phyloP scores from a whole-genome alignment of 1,284 basidiomycete species.

The Sporisorium iseilematis-ciliati region DNA sequence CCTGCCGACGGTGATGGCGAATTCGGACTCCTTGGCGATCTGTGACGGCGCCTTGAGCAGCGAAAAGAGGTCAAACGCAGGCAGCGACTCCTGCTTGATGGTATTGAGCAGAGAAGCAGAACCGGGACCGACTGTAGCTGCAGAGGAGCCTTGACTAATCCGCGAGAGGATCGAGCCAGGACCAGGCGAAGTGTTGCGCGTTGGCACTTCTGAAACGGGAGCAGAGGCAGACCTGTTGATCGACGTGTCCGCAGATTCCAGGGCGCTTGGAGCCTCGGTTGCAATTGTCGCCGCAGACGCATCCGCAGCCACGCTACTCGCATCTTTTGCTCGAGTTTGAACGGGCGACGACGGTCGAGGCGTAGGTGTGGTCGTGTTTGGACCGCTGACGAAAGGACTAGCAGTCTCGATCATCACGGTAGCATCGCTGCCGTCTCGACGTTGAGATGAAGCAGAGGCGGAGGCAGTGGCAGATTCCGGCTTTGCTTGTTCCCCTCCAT shows the following conservation, averaged over 20 bases:
- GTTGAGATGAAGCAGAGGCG: neutral
- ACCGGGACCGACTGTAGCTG: conserved; percentile 6
- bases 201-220: conserved; percentile 43
- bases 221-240: conserved; percentile 33
- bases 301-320: neutral
- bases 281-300: conserved; percentile 1
- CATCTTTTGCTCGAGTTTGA: conserved; percentile 16
- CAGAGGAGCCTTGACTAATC: conserved; percentile 17
- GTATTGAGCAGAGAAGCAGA: conserved; percentile 19
- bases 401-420: conserved; percentile 36
- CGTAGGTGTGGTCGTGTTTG: conserved; percentile 46
- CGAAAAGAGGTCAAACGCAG: conserved; percentile 42
- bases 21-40: conserved; percentile 50
- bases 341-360: conserved; percentile 42
- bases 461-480: neutral
- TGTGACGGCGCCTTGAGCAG: conserved; percentile 45
- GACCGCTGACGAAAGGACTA: conserved; percentile 27
- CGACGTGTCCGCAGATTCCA: conserved; percentile 21
- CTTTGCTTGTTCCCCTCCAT: neutral
- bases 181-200: conserved; percentile 36
- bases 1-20: conserved; percentile 42
- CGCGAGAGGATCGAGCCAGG: conserved; percentile 28
- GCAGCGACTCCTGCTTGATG: conserved; percentile 26
- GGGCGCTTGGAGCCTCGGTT: neutral
- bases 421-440: conserved; percentile 36